These are phyloP conservation scores for Crithidia bombi DNA, from an alignment of 208 protist genomes.

Conservation along the genomic window DNA sequence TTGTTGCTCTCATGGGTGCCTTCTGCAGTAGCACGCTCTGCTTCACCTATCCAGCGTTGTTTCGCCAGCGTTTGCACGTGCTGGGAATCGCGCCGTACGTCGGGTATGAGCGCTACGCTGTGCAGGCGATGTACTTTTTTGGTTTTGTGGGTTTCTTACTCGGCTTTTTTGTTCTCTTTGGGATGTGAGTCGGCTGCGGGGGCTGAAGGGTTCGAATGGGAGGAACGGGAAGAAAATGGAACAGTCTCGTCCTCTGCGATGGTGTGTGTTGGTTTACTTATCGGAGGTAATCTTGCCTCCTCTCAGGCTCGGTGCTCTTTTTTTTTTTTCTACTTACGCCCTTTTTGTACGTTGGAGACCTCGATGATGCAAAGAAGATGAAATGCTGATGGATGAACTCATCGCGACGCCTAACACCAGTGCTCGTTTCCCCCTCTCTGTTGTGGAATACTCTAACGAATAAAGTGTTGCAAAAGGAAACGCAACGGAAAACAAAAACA, in stretches of 20 bases:
- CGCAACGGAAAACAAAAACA: not conserved
- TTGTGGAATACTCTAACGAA: conserved; percentile 1
- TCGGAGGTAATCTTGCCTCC: too few species aligned
- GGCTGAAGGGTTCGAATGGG: too few species aligned
- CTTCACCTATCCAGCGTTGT: conserved; percentile 71
- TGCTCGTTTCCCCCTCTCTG: not conserved
- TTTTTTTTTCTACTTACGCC: too few species aligned
- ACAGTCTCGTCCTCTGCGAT: too few species aligned
- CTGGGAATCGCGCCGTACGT: conserved; percentile 47
- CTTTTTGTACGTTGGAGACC: too few species aligned
- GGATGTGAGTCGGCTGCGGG: conserved; percentile 1
- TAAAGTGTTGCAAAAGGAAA: too few species aligned
- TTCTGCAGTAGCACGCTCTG: conserved; percentile 78
- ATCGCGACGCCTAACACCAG: too few species aligned
- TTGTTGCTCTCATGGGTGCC: conserved; percentile 67
- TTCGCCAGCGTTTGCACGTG: conserved; percentile 58
- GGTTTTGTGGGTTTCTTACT: conserved; percentile 51
- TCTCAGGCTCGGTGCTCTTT: too few species aligned
- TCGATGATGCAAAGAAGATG: too few species aligned
- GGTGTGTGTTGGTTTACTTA: too few species aligned
- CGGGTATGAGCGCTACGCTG: conserved; percentile 35
- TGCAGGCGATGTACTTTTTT: conserved; percentile 52
- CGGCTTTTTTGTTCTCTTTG: conserved; percentile 35
- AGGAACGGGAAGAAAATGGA: not conserved
- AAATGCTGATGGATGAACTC: too few species aligned